phyloP scores from a whole-genome alignment of 805 yeast species.

The Jamesozyma lodderae region DNA sequence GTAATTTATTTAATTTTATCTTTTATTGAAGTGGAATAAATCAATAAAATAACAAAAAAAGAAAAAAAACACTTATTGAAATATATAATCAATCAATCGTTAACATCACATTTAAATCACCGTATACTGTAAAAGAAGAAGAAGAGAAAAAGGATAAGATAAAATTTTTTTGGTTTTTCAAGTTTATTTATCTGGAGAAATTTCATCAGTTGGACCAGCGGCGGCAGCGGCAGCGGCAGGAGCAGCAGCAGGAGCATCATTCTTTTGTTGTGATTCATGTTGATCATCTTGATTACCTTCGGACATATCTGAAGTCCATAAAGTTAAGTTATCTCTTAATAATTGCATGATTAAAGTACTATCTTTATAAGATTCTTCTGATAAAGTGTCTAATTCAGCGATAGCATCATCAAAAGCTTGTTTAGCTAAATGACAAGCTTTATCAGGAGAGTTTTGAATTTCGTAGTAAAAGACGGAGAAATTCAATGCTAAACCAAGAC shows the following conservation, averaged over 20 bases:
- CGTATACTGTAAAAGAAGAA: too few relatives aligned
- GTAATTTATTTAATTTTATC: too few relatives aligned
- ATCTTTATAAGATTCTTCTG: constrained; percentile 96
- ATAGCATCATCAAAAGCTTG: constrained; percentile 98
- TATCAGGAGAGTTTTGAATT: constrained; percentile 92
- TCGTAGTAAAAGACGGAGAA: constrained; percentile 96
- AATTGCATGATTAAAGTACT: constrained; percentile 96
- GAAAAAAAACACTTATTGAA: too few relatives aligned
- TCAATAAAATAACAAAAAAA: too few relatives aligned
- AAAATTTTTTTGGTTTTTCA: too few relatives aligned
- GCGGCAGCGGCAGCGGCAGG: constrained; percentile 2
- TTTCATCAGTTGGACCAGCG: constrained; percentile 4
- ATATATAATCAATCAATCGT: too few relatives aligned
- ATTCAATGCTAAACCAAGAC: constrained; percentile 92
- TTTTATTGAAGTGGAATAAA: too few relatives aligned
- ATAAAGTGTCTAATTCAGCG: constrained; percentile 91
- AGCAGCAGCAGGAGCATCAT: constrained; percentile 3
- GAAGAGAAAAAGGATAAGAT: too few relatives aligned
- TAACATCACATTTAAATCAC: too few relatives aligned
- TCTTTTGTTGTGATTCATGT: constrained; percentile 16
- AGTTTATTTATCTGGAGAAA: neutral
- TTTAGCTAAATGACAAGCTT: constrained; percentile 96
- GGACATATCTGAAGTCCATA: constrained; percentile 90
- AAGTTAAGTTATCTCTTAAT: constrained; percentile 91
- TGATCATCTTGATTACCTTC: constrained; percentile 59